These are phyloP conservation scores for Schwanniomyces etchellsii DNA, from an alignment of 1,139 yeast genomes.

Conservation along the genomic window DNA sequence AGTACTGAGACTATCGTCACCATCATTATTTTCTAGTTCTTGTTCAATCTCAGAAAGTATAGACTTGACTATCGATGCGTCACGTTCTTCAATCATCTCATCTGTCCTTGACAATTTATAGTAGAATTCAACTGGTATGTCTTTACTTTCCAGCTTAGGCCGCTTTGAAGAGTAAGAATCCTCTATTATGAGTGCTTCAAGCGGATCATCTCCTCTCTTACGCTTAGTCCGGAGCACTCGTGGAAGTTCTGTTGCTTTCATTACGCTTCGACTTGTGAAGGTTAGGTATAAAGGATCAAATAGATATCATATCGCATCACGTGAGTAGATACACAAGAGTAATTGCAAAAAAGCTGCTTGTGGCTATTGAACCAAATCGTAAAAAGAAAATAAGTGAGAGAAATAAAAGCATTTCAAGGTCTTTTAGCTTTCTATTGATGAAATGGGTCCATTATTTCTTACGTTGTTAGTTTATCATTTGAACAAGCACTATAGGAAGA, in stretches of 20 bases:
- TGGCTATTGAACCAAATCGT: no score
- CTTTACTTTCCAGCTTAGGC: constrained; percentile 37
- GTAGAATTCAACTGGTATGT: constrained; percentile 21
- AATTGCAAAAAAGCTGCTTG: neutral
- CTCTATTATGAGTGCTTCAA: constrained; percentile 62
- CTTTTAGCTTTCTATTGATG: no score
- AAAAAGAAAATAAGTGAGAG: no score
- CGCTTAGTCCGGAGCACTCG: constrained; percentile 75
- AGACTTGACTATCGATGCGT: constrained; percentile 16
- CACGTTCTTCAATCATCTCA: constrained; percentile 15
- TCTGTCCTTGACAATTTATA: constrained; percentile 67
- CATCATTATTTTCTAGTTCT: constrained; percentile 1
- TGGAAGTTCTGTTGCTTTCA: constrained; percentile 32
- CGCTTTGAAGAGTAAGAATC: constrained; percentile 36
- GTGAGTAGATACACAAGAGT: constrained; percentile 1
- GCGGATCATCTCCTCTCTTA: constrained; percentile 78
- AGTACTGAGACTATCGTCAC: constrained; percentile 4
- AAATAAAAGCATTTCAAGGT: no score
- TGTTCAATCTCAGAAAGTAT: constrained; percentile 12
- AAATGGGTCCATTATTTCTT: constrained; percentile 2
- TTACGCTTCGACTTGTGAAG: constrained; percentile 4
- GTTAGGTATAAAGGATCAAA: no score
- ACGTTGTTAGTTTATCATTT: constrained; percentile 5
- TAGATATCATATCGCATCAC: no score
- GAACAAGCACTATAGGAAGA: constrained; percentile 24